These are phyloP conservation scores for Anthracocystis setariae DNA, from an alignment of 1,284 basidiomycete genomes.

Conservation along the genomic window DNA sequence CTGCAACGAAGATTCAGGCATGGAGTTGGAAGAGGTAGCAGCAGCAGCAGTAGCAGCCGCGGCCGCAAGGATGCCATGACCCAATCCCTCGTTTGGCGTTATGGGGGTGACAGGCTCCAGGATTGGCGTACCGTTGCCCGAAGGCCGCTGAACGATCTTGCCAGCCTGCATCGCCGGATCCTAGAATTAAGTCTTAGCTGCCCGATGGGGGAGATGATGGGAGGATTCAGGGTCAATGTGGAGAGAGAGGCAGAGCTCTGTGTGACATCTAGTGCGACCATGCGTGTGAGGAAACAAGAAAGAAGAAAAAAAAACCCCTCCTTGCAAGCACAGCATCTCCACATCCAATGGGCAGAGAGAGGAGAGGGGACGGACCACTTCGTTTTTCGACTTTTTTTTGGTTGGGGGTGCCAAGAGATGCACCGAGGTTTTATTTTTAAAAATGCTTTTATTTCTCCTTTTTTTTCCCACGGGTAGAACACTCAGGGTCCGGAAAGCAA, in stretches of 20 bases:
- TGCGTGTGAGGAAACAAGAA: too few species aligned
- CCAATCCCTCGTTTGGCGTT: conserved; percentile 10
- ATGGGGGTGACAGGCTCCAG: conserved; percentile 29
- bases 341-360: neutral
- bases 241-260: too few species aligned
- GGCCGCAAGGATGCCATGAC: conserved; percentile 24
- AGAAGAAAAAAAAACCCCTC: too few species aligned
- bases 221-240: too few species aligned
- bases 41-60: conserved; percentile 27
- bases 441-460: neutral
- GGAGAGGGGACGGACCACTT: conserved; percentile 1
- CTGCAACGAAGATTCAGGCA: conserved; percentile 7
- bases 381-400: neutral
- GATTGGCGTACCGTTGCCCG: conserved; percentile 49
- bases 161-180: conserved; percentile 27
- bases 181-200: too few species aligned
- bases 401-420: neutral
- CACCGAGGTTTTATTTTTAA: neutral
- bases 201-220: too few species aligned
- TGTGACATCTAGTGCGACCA: too few species aligned
- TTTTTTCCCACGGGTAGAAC: neutral
- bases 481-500: conserved; percentile 3
- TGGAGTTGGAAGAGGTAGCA: neutral
- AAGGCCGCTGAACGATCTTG: conserved; percentile 33
- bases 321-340: too few species aligned